phyloP scores from a whole-genome alignment of 164 flowering plant genomes.

The Akebia trifoliata region DNA sequence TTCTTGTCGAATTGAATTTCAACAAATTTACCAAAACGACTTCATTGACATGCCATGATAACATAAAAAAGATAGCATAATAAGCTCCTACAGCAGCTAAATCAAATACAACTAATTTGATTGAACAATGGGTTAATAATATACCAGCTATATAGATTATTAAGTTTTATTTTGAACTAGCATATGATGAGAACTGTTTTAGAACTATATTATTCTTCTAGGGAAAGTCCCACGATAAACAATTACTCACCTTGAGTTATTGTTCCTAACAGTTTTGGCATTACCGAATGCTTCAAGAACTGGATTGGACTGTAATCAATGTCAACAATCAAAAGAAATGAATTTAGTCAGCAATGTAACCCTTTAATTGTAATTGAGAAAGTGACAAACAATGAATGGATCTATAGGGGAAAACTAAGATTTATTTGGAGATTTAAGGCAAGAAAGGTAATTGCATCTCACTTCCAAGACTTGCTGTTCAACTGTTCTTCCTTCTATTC shows the following conservation, averaged over 20 bases:
- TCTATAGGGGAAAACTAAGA: background rate
- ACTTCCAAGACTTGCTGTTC: constrained; percentile 99
- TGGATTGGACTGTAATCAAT: constrained; percentile 70
- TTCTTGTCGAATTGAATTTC: constrained; percentile 81
- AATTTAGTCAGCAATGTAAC: background rate
- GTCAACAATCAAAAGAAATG: constrained; percentile 2
- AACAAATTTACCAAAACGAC: constrained; percentile 88
- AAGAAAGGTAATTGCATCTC: constrained; percentile 25
- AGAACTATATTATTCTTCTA: background rate
- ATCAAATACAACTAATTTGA: background rate
- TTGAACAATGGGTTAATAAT: background rate
- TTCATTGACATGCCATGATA: constrained; percentile 24
- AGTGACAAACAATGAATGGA: background rate
- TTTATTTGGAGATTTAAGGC: background rate
- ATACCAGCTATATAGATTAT: too few relatives aligned
- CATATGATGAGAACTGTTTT: background rate
- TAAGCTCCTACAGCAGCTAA: constrained; percentile 9
- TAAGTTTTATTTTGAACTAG: background rate
- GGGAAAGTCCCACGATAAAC: background rate
- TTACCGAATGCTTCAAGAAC: constrained; percentile 89
- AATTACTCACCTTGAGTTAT: constrained; percentile 64
- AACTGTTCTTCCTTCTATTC: constrained; percentile 93
- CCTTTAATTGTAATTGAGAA: background rate
- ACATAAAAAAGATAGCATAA: background rate
- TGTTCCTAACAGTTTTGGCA: constrained; percentile 80